Conservation (phyloP, 495 filamentous ascomycete genomes). For the Talaromyces ruber region DNA sequence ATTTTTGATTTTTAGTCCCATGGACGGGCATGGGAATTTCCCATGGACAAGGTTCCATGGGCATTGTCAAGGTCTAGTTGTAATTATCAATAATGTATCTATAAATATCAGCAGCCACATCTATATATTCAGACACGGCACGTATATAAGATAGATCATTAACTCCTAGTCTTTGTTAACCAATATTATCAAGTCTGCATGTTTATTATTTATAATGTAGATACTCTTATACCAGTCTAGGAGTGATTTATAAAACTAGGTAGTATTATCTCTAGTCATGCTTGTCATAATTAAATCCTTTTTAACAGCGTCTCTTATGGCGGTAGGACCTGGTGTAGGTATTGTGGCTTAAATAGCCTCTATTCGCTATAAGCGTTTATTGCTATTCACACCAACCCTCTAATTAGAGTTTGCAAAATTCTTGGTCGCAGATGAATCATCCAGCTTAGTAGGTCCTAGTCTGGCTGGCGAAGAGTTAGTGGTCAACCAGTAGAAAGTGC, state of each 20-base stretch:
- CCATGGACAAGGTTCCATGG: too few species aligned
- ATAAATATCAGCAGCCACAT: neutral
- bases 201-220: conserved; percentile 42
- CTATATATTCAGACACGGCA: conserved; percentile 9
- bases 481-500: neutral
- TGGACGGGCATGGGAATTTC: too few species aligned
- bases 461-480: neutral
- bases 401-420: neutral
- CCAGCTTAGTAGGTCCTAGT: neutral
- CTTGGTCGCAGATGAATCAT: neutral
- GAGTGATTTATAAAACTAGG: conserved; percentile 46
- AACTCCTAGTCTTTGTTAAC: conserved; percentile 49
- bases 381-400: neutral
- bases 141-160: conserved; percentile 52
- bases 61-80: too few species aligned
- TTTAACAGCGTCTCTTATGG: neutral
- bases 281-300: conserved; percentile 50
- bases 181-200: conserved; percentile 36
- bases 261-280: conserved; percentile 42
- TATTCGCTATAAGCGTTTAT: neutral
- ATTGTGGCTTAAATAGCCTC: neutral
- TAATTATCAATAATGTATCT: conserved; percentile 62
- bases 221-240: conserved; percentile 40
- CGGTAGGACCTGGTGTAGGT: neutral
- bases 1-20: too few species aligned